Evolutionary conservation across 305 asterid genomes (phyloP), one percentile per base, ranked within the genome.

Genomic region (Fraxinus paxiana): DNA sequence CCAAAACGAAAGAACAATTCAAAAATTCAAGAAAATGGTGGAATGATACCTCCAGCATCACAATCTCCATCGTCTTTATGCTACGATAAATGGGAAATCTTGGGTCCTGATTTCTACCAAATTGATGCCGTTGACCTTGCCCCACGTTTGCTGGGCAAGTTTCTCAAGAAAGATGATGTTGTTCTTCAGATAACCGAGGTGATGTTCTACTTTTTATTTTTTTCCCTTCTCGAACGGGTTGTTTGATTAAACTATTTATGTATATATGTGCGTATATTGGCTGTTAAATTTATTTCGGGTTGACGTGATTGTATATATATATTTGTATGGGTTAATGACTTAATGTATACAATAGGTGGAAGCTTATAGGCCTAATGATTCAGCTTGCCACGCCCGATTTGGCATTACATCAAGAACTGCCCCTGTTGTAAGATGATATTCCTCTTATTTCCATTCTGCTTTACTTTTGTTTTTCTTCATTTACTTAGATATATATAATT

Each of bases 361-460:
- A 92, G 98, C 99, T 81, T 96, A 96, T 78, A 89, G 97, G 87
- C 93, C 91, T 26, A 85, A 94, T 86, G 99, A 96, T 94, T 92
- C 99, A 28, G 98, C 99, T 87, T 92, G 97, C 88, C 98, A 96
- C 51, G 97, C 90, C 22, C 87, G 99, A 78, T 92, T 92, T 76
- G 99, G 99, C 70, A 73, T 92, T 75, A 96, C 99, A 84, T 86
- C 97, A 79, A 90, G 99, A 84, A 96, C 99, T 17, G 99, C 99
- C 24, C 98, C 98, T 63, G 93, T 91, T 82, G 99, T 96, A 81
- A 86, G 95, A 77, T 73, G 10, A 76, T 69, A 69, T n/a, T 79
- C 54, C 70, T 31, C 38, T 72, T 31, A 26, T 82, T 77, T 74
- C 69, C 54, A 24, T 54, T 76, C 63, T 48, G 33, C 72, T 28